These are phyloP conservation scores for Neofusicoccum umdonicola DNA, from an alignment of 2,329 filamentous ascomycete genomes.

Conservation along the genomic window DNA sequence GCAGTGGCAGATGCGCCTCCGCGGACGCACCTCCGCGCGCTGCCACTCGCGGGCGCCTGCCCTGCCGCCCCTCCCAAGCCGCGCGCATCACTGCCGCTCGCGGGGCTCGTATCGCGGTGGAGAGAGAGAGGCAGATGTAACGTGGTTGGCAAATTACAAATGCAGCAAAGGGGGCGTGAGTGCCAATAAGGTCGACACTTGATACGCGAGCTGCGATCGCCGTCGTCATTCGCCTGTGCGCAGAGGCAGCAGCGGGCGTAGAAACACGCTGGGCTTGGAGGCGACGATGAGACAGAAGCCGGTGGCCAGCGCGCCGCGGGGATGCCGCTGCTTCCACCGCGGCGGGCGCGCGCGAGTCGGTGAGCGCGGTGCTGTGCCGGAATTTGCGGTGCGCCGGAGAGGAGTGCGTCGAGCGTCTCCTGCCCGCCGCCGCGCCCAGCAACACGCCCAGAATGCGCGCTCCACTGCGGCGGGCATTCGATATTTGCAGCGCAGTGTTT, in stretches of 20 bases:
- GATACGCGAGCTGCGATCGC: conserved; percentile 15
- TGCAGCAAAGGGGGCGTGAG: background rate
- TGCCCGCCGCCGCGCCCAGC: background rate
- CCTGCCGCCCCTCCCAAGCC: background rate
- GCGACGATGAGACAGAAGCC: conserved; percentile 3
- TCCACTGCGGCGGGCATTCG: conserved; percentile 14
- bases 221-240: conserved; percentile 10
- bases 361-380: background rate
- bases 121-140: conserved; percentile 7
- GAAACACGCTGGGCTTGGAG: background rate
- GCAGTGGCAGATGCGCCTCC: conserved; percentile 5
- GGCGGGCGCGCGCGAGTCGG: conserved; percentile 10
- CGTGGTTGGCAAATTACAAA: conserved; percentile 17
- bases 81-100: conserved; percentile 13
- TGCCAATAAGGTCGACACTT: conserved; percentile 8
- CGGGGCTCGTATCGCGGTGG: conserved; percentile 13
- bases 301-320: conserved; percentile 11
- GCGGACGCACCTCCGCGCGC: background rate
- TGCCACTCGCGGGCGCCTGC: background rate
- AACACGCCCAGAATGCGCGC: conserved; percentile 15
- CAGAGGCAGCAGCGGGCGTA: background rate
- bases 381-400: conserved; percentile 10
- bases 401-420: background rate
- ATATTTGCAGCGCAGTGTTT: background rate
- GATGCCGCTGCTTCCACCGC: conserved; percentile 8